phyloP scores from a whole-genome alignment of 2,329 filamentous ascomycete genomes.

The Penicillium brevicompactum region DNA sequence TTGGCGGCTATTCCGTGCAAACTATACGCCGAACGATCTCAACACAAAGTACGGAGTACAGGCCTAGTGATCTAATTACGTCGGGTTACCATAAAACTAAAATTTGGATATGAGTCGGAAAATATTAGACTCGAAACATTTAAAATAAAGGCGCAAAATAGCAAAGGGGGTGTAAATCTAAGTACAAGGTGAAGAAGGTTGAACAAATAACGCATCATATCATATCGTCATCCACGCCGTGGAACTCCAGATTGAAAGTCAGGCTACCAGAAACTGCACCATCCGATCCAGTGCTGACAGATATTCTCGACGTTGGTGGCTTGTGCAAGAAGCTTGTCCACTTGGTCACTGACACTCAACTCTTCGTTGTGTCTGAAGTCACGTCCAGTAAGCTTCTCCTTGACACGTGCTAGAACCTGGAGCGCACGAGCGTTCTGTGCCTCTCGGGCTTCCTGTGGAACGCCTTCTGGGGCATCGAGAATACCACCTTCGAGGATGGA shows the following conservation, averaged over 20 bases:
- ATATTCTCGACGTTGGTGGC: conserved; percentile 96
- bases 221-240: conserved; percentile 27
- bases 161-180: conserved; percentile 15
- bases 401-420: conserved; percentile 87
- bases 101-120: neutral
- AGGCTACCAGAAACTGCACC: conserved; percentile 93
- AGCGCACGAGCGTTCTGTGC: conserved; percentile 91
- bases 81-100: neutral
- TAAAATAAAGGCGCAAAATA: conserved; percentile 11
- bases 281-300: conserved; percentile 98
- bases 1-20: neutral
- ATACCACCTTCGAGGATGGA: conserved; percentile 67
- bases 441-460: conserved; percentile 59
- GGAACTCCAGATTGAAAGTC: conserved; percentile 23
- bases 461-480: conserved; percentile 44
- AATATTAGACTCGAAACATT: neutral
- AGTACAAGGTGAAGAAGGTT: conserved; percentile 17
- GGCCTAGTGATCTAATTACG: neutral
- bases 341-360: conserved; percentile 81
- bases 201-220: conserved; percentile 23
- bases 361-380: conserved; percentile 90
- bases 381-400: conserved; percentile 90
- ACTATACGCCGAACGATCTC: too few relatives aligned
- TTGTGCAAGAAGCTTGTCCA: conserved; percentile 91
- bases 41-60: neutral